These are phyloP conservation scores for Glaciozyma antarctica DNA, from an alignment of 768 basidiomycete genomes.

Conservation along the genomic window DNA sequence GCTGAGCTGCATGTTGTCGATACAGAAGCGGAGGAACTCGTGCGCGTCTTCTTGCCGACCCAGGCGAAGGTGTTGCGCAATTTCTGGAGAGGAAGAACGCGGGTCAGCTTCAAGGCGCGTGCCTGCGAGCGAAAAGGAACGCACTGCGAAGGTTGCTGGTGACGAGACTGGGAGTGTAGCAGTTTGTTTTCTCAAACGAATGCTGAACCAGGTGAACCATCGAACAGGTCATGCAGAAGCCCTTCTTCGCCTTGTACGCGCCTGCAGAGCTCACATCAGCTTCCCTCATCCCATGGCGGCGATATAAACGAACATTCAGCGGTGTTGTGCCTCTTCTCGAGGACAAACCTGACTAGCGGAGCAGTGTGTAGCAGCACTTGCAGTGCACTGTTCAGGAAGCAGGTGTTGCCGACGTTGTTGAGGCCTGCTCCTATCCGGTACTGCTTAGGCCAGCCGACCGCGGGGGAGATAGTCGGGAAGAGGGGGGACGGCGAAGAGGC, in stretches of 20 bases:
- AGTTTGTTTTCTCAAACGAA: conserved; percentile 43
- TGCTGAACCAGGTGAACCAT: conserved; percentile 53
- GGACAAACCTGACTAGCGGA: conserved; percentile 52
- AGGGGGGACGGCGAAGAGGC: neutral
- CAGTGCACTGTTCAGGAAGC: conserved; percentile 87
- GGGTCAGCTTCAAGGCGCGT: neutral
- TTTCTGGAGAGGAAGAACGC: conserved; percentile 47
- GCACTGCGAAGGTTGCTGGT: conserved; percentile 61
- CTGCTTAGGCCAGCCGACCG: conserved; percentile 19
- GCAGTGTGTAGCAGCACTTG: conserved; percentile 91
- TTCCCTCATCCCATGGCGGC: neutral
- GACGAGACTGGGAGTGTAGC: conserved; percentile 59
- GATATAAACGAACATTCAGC: neutral
- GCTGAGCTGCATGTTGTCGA: conserved; percentile 81
- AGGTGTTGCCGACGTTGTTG: conserved; percentile 41
- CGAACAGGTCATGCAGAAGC: conserved; percentile 72
- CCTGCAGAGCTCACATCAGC: conserved; percentile 7
- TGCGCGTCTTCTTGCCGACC: conserved; percentile 97
- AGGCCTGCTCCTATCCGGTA: conserved; percentile 26
- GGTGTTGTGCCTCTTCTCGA: neutral
- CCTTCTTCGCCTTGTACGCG: conserved; percentile 19
- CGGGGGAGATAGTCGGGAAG: conserved; percentile 22
- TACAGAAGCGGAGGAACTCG: conserved; percentile 88
- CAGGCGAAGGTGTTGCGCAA: conserved; percentile 79
- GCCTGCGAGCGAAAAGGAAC: conserved; percentile 32